phyloP scores from a whole-genome alignment of 2,329 filamentous ascomycete genomes.

The Verticillium tricorpus region DNA sequence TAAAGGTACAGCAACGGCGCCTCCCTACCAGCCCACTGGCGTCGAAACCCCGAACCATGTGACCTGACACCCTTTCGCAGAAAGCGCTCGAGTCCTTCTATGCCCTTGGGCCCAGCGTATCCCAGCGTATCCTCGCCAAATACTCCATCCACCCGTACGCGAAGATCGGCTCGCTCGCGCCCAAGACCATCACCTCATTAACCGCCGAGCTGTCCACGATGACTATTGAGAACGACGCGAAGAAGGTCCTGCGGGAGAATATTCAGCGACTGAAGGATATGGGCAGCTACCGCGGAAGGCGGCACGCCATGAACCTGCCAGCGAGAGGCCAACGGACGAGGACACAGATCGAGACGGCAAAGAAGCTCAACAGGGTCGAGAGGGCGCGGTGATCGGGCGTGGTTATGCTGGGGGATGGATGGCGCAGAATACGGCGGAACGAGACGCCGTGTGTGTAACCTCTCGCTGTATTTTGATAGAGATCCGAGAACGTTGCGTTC shows the following conservation, averaged over 20 bases:
- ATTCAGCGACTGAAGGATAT: constrained; percentile 85
- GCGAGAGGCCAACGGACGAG: constrained; percentile 87
- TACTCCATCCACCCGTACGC: constrained; percentile 82
- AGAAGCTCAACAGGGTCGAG: constrained; percentile 57
- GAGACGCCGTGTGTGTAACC: not conserved
- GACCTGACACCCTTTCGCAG: constrained; percentile 26
- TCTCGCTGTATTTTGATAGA: not conserved
- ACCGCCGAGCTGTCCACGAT: constrained; percentile 83
- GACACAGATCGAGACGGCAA: constrained; percentile 60
- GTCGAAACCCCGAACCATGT: not conserved
- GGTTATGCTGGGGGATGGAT: not conserved
- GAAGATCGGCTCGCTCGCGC: constrained; percentile 68
- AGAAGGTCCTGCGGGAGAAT: constrained; percentile 74
- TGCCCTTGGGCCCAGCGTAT: constrained; percentile 68
- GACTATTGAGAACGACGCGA: constrained; percentile 89
- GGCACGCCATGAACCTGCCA: constrained; percentile 90
- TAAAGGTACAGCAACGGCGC: constrained; percentile 58
- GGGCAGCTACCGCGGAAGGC: constrained; percentile 79
- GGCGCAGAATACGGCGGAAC: not conserved
- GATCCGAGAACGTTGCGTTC: not conserved
- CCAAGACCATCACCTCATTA: constrained; percentile 74
- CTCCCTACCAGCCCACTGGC: not conserved
- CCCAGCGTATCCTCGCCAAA: constrained; percentile 76
- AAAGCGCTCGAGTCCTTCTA: constrained; percentile 82
- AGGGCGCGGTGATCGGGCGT: constrained; percentile 29